Percentiles rank a stretch among this genome's conserved stretches.
phyloP scores from a whole-genome alignment of 108 stramenopile species.

The Pseudonitzschia multistriata region DNA sequence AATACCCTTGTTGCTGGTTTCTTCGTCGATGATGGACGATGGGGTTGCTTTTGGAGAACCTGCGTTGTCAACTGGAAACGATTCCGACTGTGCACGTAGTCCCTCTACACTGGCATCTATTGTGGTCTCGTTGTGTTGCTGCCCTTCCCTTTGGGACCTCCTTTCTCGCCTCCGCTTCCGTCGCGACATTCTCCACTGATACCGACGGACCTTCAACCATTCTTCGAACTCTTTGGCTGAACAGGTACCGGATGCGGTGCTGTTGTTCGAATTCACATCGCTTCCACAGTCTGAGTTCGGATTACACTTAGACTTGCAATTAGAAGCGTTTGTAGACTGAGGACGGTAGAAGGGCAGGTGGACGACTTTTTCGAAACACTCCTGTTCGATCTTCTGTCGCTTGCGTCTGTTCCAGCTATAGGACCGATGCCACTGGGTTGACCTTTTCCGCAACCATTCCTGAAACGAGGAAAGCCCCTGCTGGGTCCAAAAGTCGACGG shows the following conservation, averaged over 20 bases:
- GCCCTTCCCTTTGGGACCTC: neutral
- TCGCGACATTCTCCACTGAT: constrained; percentile 63
- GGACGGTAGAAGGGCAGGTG: constrained; percentile 21
- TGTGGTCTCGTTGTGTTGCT: neutral
- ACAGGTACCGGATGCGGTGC: neutral
- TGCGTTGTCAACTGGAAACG: too few relatives aligned
- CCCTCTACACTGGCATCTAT: too few relatives aligned
- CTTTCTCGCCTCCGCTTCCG: constrained; percentile 54
- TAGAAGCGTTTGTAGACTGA: neutral
- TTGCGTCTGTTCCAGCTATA: constrained; percentile 66
- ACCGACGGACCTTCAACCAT: constrained; percentile 67
- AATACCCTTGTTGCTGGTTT: neutral
- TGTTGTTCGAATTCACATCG: neutral
- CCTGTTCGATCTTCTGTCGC: constrained; percentile 49
- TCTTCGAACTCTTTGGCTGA: constrained; percentile 31
- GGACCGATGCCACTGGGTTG: constrained; percentile 49
- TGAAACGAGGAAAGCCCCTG: constrained; percentile 59
- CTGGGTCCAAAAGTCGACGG: constrained; percentile 63
- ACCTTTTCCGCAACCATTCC: constrained; percentile 48
- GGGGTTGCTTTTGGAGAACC: neutral
- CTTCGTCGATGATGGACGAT: neutral
- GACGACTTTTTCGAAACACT: constrained; percentile 60
- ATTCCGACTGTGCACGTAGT: too few relatives aligned
- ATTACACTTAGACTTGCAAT: neutral
- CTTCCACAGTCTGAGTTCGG: neutral